phyloP scores from a whole-genome alignment of 768 basidiomycete species.

The Lactarius trivialis region DNA sequence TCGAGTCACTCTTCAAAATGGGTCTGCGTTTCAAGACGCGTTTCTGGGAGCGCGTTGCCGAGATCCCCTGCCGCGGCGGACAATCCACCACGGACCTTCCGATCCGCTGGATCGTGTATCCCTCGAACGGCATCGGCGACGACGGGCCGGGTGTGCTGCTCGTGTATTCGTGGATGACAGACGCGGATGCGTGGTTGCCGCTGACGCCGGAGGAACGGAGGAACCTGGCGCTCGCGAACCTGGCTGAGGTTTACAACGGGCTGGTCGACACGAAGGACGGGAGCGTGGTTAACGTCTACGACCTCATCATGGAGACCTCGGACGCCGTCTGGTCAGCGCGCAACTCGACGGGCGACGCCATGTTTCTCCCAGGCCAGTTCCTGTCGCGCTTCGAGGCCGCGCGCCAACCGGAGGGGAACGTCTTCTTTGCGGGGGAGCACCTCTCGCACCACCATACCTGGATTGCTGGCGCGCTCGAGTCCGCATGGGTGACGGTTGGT shows the following conservation, averaged over 20 bases:
- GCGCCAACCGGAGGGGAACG: constrained; percentile 24
- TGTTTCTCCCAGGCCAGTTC: constrained; percentile 30
- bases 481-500: constrained; percentile 14
- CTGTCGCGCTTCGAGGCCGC: constrained; percentile 23
- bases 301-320: constrained; percentile 23
- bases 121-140: constrained; percentile 18
- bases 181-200: constrained; percentile 23
- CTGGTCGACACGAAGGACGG: constrained; percentile 14
- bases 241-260: constrained; percentile 23
- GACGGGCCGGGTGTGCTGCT: constrained; percentile 27
- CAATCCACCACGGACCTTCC: constrained; percentile 23
- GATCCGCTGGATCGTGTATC: constrained; percentile 22
- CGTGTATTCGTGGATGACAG: constrained; percentile 28
- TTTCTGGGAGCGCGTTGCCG: constrained; percentile 21
- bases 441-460: constrained; percentile 29
- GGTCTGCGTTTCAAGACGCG: constrained; percentile 24
- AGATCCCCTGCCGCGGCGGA: constrained; percentile 12
- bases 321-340: constrained; percentile 26
- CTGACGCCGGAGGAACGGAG: constrained; percentile 22
- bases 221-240: constrained; percentile 23
- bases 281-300: constrained; percentile 20
- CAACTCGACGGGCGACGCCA: constrained; percentile 28
- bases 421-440: constrained; percentile 29
- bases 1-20: constrained; percentile 27
- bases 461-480: constrained; percentile 27